phyloP scores from a whole-genome alignment of 306 rosid species.

The Malus asiatica region DNA sequence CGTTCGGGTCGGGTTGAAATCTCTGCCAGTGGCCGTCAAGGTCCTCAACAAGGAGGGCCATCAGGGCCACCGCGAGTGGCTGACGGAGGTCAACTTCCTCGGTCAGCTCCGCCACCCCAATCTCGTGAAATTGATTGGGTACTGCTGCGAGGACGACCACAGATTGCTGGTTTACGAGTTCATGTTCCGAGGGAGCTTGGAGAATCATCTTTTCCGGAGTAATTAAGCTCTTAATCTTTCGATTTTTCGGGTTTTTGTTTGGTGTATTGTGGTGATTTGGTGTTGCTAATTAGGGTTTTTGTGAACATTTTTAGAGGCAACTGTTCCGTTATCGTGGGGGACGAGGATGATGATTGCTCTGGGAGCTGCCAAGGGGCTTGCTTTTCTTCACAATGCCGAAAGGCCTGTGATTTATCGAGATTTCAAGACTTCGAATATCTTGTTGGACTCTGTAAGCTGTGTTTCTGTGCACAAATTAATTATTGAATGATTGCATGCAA shows the following conservation, averaged over 20 bases:
- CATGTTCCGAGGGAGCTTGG: conserved; percentile 97
- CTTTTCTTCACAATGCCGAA: conserved; percentile 94
- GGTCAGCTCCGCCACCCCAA: conserved; percentile 97
- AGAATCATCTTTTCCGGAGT: conserved; percentile 96
- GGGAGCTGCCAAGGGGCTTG: conserved; percentile 97
- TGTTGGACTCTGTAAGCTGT: conserved; percentile 73
- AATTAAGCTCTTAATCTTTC: not conserved
- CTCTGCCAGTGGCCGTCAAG: conserved; percentile 93
- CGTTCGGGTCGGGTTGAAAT: conserved; percentile 90
- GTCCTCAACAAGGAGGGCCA: conserved; percentile 95
- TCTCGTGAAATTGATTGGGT: conserved; percentile 94
- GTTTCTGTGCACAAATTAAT: not conserved
- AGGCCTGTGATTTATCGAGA: conserved; percentile 94
- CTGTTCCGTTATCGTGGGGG: conserved; percentile 81
- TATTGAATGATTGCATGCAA: not conserved
- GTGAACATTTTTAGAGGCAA: conserved; percentile 42
- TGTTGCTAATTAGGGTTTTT: not conserved
- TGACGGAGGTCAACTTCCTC: conserved; percentile 97
- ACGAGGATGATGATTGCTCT: conserved; percentile 92
- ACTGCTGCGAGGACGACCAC: conserved; percentile 97
- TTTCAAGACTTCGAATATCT: conserved; percentile 90
- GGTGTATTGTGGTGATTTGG: not conserved
- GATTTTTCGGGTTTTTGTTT: not conserved
- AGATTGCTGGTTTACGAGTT: conserved; percentile 93
- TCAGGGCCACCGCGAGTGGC: conserved; percentile 99